These are phyloP conservation scores for Raffaelea albimanens DNA, from an alignment of 2,329 filamentous ascomycete genomes.

Conservation along the genomic window DNA sequence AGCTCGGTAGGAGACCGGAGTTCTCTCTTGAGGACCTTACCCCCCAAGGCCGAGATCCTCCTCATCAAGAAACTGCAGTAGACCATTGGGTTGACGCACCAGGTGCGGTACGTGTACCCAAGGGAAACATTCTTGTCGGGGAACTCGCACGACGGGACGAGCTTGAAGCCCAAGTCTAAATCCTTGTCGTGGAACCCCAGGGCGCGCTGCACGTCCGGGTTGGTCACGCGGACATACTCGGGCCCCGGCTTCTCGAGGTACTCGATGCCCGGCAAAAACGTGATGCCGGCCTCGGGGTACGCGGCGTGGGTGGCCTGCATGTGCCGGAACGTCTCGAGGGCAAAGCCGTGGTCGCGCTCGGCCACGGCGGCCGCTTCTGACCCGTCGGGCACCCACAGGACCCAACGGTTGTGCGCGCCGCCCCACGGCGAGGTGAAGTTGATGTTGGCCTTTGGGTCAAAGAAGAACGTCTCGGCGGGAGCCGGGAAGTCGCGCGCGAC, in stretches of 20 bases:
- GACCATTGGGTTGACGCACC: slow-evolving; percentile 44
- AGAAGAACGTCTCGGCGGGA: slow-evolving; percentile 30
- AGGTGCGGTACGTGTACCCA: slow-evolving; percentile 43
- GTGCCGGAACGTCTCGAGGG: slow-evolving; percentile 30
- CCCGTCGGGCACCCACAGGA: slow-evolving; percentile 26
- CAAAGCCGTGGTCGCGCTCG: slow-evolving; percentile 32
- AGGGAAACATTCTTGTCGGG: slow-evolving; percentile 29
- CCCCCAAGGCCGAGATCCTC: slow-evolving; percentile 28
- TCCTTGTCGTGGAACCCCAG: slow-evolving; percentile 21
- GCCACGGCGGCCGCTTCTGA: slow-evolving; percentile 16
- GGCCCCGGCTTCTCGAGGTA: slow-evolving; percentile 37
- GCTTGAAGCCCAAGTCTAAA: slow-evolving; percentile 27
- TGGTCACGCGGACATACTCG: slow-evolving; percentile 23
- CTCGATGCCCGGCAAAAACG: slow-evolving; percentile 39
- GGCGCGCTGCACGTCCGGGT: slow-evolving; percentile 20
- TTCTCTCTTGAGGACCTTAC: slow-evolving; percentile 23
- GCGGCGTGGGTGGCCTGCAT: slow-evolving; percentile 25
- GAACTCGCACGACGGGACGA: slow-evolving; percentile 22
- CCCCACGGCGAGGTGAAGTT: slow-evolving; percentile 50
- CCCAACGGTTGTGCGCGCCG: slow-evolving; percentile 45
- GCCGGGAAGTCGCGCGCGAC: slow-evolving; percentile 36
- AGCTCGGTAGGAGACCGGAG: slow-evolving; percentile 28
- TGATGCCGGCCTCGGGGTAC: slow-evolving; percentile 34
- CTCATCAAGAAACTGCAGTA: slow-evolving; percentile 40
- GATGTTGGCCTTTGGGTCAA: slow-evolving; percentile 28